Evolutionary conservation across 2,329 filamentous ascomycete species (phyloP), one percentile per base, ranked within the genome.

Genomic region (Periconia sp.): DNA sequence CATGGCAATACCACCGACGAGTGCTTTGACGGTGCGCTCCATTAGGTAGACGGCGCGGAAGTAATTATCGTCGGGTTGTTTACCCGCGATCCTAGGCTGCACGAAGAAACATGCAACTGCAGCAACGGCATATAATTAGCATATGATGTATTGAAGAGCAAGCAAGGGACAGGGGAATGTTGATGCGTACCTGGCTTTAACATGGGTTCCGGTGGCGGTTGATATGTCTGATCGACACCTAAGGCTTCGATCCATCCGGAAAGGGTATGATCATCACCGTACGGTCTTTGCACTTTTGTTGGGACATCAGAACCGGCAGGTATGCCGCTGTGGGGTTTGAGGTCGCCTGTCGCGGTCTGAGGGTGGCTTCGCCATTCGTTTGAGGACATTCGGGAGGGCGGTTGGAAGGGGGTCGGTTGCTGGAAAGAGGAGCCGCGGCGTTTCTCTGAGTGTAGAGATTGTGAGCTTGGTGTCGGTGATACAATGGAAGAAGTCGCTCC

Each of bases 61-160:
- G 71, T 96, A 86, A 48, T 85, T 82, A 24, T 82, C 77, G 22
- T 78, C 71, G 3, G 73, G 64, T 36, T 73, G 65, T 39, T 72
- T 69, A 24, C 76, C 78, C 18, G 78, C 68, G 11, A 80, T 70
- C 36, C 80, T 46, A 69, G 79, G 62, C 78, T 83, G 78, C 16
- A 96, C 74, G 63, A 95, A 97, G 68, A 97, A 91, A 73, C 92
- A 96, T 36, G 92, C 92, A 29, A 95, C 84, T 67, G 79, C 73
- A 25, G 32, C 17, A 7, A 28, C 12, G 11, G 3, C 25, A 29
- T 43, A 48, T 17, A 10, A 59, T 77, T 66, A 78, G 69, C 39
- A 46, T 45, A 48, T 48, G 30, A 32, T 19, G 35, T 31, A 41
- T 26, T 28, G 8, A 6, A 13, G 32, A 12, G 16, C 35, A 29